Evolutionary conservation across 192 early-diverging fungal genomes (phyloP).

Genomic region (Umbelopsis sp.): DNA sequence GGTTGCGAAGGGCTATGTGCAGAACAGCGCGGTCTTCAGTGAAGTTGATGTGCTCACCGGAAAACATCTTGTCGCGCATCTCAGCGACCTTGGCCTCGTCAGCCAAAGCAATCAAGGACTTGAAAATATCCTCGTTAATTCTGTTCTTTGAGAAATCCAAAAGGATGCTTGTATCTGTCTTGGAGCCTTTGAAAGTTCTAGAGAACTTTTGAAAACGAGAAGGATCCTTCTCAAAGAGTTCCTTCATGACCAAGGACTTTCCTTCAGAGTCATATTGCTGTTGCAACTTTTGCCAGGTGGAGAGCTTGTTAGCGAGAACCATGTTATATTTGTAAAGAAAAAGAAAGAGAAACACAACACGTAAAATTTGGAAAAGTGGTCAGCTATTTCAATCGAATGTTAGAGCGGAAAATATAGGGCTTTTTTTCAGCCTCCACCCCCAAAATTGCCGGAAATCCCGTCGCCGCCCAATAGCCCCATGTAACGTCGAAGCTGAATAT

Average conservation of each 20-base stretch:
- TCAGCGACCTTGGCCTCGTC: conserved; percentile 83
- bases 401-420: conserved; percentile 9
- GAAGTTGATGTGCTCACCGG: conserved; percentile 95
- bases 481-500: no score
- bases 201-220: conserved; percentile 82
- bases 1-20: conserved; percentile 93
- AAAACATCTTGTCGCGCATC: conserved; percentile 92
- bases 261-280: conserved; percentile 80
- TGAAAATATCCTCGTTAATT: conserved; percentile 79
- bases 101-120: conserved; percentile 80
- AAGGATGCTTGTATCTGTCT: conserved; percentile 70
- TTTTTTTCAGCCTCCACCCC: neutral
- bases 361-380: neutral
- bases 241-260: conserved; percentile 74
- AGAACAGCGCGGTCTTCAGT: conserved; percentile 96
- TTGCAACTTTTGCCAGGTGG: conserved; percentile 89
- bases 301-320: conserved; percentile 76
- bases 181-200: conserved; percentile 65
- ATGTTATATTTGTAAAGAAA: conserved; percentile 43
- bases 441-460: neutral
- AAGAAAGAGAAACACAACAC: conserved; percentile 21
- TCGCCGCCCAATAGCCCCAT: neutral
- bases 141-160: conserved; percentile 98
- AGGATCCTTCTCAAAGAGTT: conserved; percentile 78
- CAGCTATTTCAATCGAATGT: no score